Percentiles rank a stretch among this genome's conserved stretches.
phyloP scores from a whole-genome alignment of 768 basidiomycete genomes.

The Cystobasidiopsis lactophilus region DNA sequence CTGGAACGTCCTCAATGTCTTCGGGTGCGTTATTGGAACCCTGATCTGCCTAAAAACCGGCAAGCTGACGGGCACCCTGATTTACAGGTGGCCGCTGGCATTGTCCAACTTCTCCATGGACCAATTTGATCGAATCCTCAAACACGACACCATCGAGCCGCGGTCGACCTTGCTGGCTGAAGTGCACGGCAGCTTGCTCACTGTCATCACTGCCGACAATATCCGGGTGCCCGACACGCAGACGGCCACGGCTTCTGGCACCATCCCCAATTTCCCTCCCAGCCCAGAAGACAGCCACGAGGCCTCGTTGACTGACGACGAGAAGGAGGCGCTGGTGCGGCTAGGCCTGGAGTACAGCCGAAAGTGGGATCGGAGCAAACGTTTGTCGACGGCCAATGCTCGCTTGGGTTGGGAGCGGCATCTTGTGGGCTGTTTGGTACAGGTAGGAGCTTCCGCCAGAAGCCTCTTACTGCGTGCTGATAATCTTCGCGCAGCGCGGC shows the following conservation, averaged over 20 bases:
- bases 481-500: slow-evolving; percentile 11
- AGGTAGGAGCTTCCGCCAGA: slow-evolving; percentile 3
- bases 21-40: slow-evolving; percentile 42
- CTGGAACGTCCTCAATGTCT: slow-evolving; percentile 86
- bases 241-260: not conserved
- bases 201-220: slow-evolving; percentile 57
- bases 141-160: slow-evolving; percentile 46
- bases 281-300: slow-evolving; percentile 1
- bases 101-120: slow-evolving; percentile 77
- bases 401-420: slow-evolving; percentile 18
- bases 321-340: slow-evolving; percentile 11
- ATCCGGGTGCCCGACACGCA: slow-evolving; percentile 6
- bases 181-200: slow-evolving; percentile 70
- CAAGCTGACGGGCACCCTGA: too few species aligned
- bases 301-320: slow-evolving; percentile 3
- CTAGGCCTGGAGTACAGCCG: slow-evolving; percentile 14
- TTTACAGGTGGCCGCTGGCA: slow-evolving; percentile 53
- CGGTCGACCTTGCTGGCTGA: slow-evolving; percentile 62
- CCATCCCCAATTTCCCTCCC: not conserved
- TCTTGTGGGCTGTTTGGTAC: slow-evolving; percentile 17
- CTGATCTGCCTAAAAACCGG: too few species aligned
- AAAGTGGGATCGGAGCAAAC: slow-evolving; percentile 19
- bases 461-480: not conserved
- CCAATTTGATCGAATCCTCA: slow-evolving; percentile 69
- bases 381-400: slow-evolving; percentile 13